Evolutionary conservation across 2,329 filamentous ascomycete genomes (phyloP).

Genomic region (Aureobasidium pullulans): DNA sequence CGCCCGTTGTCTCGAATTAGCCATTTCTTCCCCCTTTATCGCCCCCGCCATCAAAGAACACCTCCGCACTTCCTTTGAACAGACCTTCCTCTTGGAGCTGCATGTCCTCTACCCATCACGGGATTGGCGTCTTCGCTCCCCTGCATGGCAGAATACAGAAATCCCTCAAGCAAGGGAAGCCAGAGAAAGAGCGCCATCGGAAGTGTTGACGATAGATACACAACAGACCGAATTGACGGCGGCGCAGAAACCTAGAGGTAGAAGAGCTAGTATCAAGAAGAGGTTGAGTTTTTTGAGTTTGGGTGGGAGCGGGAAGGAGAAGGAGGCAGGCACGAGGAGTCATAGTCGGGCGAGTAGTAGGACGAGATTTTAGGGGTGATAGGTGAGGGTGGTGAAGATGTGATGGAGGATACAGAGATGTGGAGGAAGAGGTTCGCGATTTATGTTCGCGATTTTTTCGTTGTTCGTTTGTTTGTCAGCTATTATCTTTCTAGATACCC

Average conservation of each 20-base stretch:
- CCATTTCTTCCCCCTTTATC: constrained; percentile 61
- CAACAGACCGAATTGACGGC: neutral
- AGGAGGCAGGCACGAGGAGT: neutral
- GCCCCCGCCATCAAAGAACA: constrained; percentile 42
- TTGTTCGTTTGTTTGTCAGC: neutral
- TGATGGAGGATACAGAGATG: neutral
- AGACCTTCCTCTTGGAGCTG: constrained; percentile 38
- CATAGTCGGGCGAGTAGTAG: neutral
- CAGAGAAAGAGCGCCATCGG: neutral
- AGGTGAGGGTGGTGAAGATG: neutral
- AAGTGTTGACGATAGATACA: neutral
- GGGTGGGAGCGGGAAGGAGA: constrained; percentile 1
- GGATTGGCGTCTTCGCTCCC: constrained; percentile 21
- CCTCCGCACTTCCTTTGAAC: constrained; percentile 34
- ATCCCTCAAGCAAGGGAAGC: neutral
- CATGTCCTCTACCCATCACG: constrained; percentile 30
- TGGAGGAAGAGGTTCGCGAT: no score
- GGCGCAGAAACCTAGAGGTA: neutral
- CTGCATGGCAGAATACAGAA: constrained; percentile 19
- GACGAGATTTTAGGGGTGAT: neutral
- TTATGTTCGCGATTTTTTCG: neutral
- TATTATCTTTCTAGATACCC: constrained; percentile 6
- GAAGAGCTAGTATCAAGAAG: constrained; percentile 10
- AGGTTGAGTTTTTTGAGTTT: constrained; percentile 14
- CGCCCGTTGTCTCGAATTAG: constrained; percentile 77